Base-by-base conservation (phyloP, 495 filamentous ascomycete species). In the Penicillium bialowiezense region DNA sequence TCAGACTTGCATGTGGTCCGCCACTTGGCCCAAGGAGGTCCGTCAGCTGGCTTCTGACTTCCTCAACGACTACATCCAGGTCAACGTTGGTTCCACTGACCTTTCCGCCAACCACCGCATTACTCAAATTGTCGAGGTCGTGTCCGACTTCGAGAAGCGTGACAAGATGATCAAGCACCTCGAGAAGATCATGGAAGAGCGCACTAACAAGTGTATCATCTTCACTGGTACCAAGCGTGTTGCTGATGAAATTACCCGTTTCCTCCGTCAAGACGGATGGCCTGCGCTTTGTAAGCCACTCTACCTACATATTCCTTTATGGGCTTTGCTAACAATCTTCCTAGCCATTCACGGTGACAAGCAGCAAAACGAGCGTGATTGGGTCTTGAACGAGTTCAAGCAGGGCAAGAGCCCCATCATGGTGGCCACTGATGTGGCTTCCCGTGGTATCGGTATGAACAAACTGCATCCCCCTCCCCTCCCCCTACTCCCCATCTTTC, bases 1-100 rank as follows among this genome's bases (percentile, higher is more conserved):
- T 79, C 93, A 98, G 63, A 98, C 93, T 52, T 95, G 91, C 83
- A 98, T 98, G 93, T 98, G 93, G 93, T 98, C 93, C 48, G 93
- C 93, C 59, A 98, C 93, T 7, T 98, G 93, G 93, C 93, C 93
- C 53, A 98, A 97, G 83, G 93, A 98, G 68, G 92, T 98, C 56
- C 91, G 93, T 58, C 87, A 89, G 64, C 78, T 97, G 50, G 93
- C 93, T n/a, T 79, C 87, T 26, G 93, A 98, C 67, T 98, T 95
- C 79, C 81, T 95, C 56, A 86, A 86, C 61, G 86, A 98, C 64
- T 97, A 92, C 74, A 98, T 98, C 63, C 93, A 98, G 73, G 93
- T 97, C 70, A 98, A 97, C 76, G 92, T 98, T 68, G 93, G 93
- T 64, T 98, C 93, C 40, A 81, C 93, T 80, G 93, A 97, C 47